Percentiles rank a stretch among this genome's conserved stretches.
phyloP scores from a whole-genome alignment of 345 rosid genomes.

The Microthlaspi erraticum region DNA sequence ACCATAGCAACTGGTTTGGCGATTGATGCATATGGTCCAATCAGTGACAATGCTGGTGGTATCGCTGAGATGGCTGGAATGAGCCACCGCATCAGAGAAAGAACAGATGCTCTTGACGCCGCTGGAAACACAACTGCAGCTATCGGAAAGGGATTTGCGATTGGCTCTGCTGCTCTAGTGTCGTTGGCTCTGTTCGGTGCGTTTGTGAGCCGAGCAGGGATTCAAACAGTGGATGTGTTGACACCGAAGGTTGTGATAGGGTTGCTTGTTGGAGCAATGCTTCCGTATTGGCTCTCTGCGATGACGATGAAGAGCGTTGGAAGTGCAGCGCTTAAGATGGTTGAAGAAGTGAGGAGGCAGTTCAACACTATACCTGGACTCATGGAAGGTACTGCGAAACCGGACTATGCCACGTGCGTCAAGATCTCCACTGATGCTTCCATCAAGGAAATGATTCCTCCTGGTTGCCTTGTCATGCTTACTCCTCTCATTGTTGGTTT shows the following conservation, averaged over 20 bases:
- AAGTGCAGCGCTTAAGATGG: conserved; percentile 95
- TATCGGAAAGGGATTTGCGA: conserved; percentile 64
- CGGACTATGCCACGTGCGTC: conserved; percentile 94
- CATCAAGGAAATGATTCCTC: conserved; percentile 96
- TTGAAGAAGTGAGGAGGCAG: conserved; percentile 95
- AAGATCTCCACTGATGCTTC: conserved; percentile 98
- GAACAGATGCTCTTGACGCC: conserved; percentile 80
- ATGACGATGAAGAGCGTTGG: conserved; percentile 99
- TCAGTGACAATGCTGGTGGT: conserved; percentile 84
- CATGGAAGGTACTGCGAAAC: conserved; percentile 90
- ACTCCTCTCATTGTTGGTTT: conserved; percentile 88
- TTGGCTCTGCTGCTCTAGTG: conserved; percentile 45
- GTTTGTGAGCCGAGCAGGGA: conserved; percentile 85
- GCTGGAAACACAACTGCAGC: conserved; percentile 86
- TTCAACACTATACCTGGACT: conserved; percentile 96
- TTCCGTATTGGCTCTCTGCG: conserved; percentile 98
- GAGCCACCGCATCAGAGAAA: conserved; percentile 76
- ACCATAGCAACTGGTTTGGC: conserved; percentile 84
- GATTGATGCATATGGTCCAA: conserved; percentile 82
- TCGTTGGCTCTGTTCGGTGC: conserved; percentile 96
- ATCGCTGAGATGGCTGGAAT: conserved; percentile 90
- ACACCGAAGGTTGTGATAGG: conserved; percentile 95
- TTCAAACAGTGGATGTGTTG: conserved; percentile 82
- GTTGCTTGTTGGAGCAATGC: conserved; percentile 92
- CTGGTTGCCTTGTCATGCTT: conserved; percentile 96